Conservation (phyloP, 495 filamentous ascomycete genomes). For the Annulohypoxylon stygium region DNA sequence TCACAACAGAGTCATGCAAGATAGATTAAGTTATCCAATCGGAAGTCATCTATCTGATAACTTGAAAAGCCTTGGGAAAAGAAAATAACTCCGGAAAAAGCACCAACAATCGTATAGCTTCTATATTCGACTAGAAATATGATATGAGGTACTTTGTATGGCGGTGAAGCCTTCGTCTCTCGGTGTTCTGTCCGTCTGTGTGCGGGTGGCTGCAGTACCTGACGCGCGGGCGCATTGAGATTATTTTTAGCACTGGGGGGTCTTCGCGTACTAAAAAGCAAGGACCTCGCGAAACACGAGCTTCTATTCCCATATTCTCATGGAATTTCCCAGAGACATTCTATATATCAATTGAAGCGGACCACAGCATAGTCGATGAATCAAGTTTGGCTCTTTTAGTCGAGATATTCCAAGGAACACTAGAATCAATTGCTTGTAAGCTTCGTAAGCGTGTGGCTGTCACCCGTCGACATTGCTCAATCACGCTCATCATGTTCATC, state of each 20-base stretch:
- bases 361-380: conserved; percentile 1
- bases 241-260: conserved; percentile 4
- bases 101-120: background rate
- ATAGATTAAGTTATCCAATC: background rate
- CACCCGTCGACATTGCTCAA: background rate
- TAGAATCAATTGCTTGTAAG: background rate
- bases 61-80: background rate
- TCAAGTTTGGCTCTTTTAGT: background rate
- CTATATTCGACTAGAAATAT: background rate
- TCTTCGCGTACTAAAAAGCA: conserved; percentile 9
- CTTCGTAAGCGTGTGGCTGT: background rate
- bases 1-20: background rate
- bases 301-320: background rate
- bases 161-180: background rate
- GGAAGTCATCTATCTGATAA: background rate
- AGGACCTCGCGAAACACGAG: conserved; percentile 2
- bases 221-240: background rate
- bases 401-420: background rate
- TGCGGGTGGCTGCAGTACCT: background rate
- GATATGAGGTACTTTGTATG: too few relatives aligned
- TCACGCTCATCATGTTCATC: background rate
- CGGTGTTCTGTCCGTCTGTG: background rate
- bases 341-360: background rate
- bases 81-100: background rate
- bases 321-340: conserved; percentile 3